These are phyloP conservation scores for Cryptococcus sp. DNA, from an alignment of 1,284 basidiomycete genomes.

Conservation along the genomic window DNA sequence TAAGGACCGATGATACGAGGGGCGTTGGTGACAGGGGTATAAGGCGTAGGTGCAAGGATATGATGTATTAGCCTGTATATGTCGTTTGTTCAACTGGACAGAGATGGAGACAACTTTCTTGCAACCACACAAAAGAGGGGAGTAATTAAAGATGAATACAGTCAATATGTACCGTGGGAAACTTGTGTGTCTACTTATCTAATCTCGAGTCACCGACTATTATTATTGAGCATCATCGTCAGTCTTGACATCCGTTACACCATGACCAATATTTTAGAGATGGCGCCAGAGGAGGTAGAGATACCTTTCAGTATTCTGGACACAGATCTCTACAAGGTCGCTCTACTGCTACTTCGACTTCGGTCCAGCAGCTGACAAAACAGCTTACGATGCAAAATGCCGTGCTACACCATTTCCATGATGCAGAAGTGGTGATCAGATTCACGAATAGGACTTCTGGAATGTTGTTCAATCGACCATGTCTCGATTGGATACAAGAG, in stretches of 20 bases:
- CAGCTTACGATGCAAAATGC: slow-evolving; percentile 98
- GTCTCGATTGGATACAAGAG: slow-evolving; percentile 63
- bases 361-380: slow-evolving; percentile 1
- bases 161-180: too few species aligned
- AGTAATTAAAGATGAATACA: too few species aligned
- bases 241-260: neutral
- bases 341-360: neutral
- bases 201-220: too few species aligned
- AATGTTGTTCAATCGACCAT: slow-evolving; percentile 66
- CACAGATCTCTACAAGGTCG: slow-evolving; percentile 92
- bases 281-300: slow-evolving; percentile 13
- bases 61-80: too few species aligned
- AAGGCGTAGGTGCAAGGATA: too few species aligned
- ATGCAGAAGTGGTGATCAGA: slow-evolving; percentile 58
- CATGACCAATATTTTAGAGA: neutral
- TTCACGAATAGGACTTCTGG: slow-evolving; percentile 80
- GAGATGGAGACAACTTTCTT: too few species aligned
- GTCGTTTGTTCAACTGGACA: too few species aligned
- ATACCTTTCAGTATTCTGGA: slow-evolving; percentile 71
- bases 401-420: slow-evolving; percentile 73
- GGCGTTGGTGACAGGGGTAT: too few species aligned
- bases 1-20: too few species aligned
- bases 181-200: too few species aligned
- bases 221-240: too few species aligned
- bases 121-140: too few species aligned